Evolutionary conservation across 257 asterid genomes (phyloP), one percentile per base, ranked within the genome.

Genomic region (Nicotiana sylvestris): DNA sequence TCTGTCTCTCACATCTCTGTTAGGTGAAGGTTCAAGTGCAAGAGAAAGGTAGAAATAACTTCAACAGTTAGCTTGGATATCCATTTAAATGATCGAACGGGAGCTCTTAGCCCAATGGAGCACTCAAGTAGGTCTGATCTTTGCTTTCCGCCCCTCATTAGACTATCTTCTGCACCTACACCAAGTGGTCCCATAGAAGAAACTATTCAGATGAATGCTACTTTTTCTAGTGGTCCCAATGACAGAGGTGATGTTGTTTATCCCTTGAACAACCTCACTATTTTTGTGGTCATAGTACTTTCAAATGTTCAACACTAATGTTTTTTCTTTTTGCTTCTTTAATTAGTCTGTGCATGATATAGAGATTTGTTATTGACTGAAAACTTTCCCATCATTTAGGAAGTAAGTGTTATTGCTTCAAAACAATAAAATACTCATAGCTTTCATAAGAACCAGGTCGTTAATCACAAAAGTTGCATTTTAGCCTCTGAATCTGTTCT

Each of bases 1-100:
- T 76, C 39, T 1, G 87, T 84, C 90, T 86, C 95, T 93, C 92
- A 89, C 83, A 81, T 85, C 91, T 88, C 82, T 93, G 95, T 89
- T 88, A 92, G 95, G 89, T 91, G 97, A 92, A 95, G 99, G 98
- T 96, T 93, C 87, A 94, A 92, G 96, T 89, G 96, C 95, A 93
- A 90, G 97, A 91, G 90, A 85, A 94, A 86, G 93, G 91, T 86
- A 72, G 97, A 90, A 88, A 72, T 64, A 86, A 82, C 88, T 72
- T 82, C 94, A 83, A 86, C 92, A 77, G 82, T 92, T 79, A 82
- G 90, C 88, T 76, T 92, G 87, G 94, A 90, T 70, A 49, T 88
- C 84, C 88, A 84, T 87, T 55, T 87, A 77, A 91, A 85, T 85
- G 91, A 90, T 88, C 90, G 83, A 84, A 81, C 88, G 82, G 88